Evolutionary conservation across 2,329 filamentous ascomycete genomes (phyloP).

Genomic region (Alternaria novae-zelandiae): DNA sequence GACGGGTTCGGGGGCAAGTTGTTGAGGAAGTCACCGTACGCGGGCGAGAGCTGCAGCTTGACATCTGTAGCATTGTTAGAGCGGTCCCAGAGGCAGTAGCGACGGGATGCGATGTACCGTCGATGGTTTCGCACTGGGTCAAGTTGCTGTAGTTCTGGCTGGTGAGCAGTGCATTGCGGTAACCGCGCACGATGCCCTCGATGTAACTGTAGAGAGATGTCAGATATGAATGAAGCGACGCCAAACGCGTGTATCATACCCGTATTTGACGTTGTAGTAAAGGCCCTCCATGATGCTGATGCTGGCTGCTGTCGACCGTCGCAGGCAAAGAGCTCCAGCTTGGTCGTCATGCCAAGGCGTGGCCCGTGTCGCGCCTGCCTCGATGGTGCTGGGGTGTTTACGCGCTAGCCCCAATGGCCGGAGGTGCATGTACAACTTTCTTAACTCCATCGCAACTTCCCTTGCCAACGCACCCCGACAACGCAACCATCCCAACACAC

Average conservation of each 20-base stretch:
- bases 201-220: constrained; percentile 71
- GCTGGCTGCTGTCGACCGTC: constrained; percentile 14
- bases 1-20: constrained; percentile 95
- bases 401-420: constrained; percentile 13
- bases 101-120: constrained; percentile 66
- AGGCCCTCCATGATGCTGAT: constrained; percentile 79
- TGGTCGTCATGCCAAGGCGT: constrained; percentile 30
- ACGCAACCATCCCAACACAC: not conserved
- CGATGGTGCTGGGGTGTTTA: constrained; percentile 17
- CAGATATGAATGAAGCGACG: constrained; percentile 5
- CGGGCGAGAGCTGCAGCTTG: constrained; percentile 94
- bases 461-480: constrained; percentile 2
- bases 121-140: constrained; percentile 96
- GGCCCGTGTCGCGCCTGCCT: constrained; percentile 18
- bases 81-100: constrained; percentile 4
- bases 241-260: constrained; percentile 60
- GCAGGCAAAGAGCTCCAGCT: constrained; percentile 27
- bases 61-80: constrained; percentile 74
- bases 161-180: constrained; percentile 91
- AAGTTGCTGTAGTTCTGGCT: constrained; percentile 91
- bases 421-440: constrained; percentile 21
- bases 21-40: constrained; percentile 96
- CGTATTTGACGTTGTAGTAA: constrained; percentile 92
- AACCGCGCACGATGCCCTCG: constrained; percentile 96
- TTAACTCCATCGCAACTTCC: constrained; percentile 24